A percentile compares a stretch with the other conserved stretches of the same genome.
Conservation (phyloP, 345 rosid species). For the Arabidopsis suecica region DNA sequence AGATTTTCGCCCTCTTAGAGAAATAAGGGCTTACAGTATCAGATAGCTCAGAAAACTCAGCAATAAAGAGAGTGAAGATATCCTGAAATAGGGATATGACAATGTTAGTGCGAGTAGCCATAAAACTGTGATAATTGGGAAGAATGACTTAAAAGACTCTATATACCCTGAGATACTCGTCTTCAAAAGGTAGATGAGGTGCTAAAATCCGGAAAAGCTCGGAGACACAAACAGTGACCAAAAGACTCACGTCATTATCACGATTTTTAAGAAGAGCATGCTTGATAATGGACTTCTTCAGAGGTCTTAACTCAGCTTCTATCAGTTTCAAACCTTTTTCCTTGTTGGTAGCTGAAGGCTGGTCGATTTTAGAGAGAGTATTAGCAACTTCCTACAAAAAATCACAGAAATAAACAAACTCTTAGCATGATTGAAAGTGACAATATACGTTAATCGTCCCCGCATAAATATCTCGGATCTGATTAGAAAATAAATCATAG, state of each 20-base stretch:
- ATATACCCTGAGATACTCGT: constrained; percentile 67
- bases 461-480: not conserved
- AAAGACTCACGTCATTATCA: constrained; percentile 76
- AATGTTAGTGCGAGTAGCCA: constrained; percentile 5
- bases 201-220: constrained; percentile 83
- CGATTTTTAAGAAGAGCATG: constrained; percentile 61
- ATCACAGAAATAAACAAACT: constrained; percentile 26
- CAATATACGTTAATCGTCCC: not conserved
- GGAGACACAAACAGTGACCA: constrained; percentile 72
- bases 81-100: constrained; percentile 54
- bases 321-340: constrained; percentile 44
- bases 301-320: constrained; percentile 54
- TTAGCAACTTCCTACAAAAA: constrained; percentile 73
- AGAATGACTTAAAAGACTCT: constrained; percentile 1
- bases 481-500: constrained; percentile 7
- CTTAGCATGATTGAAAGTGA: not conserved
- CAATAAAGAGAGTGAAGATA: constrained; percentile 64
- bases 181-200: constrained; percentile 84
- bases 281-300: constrained; percentile 64
- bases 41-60: constrained; percentile 69
- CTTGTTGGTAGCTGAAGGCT: constrained; percentile 54
- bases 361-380: constrained; percentile 68
- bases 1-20: constrained; percentile 75
- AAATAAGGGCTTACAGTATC: constrained; percentile 75
- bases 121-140: not conserved